Percentiles rank a stretch among this genome's conserved stretches.
Conservation (phyloP, 2,329 filamentous ascomycete species). For the Claviceps sp. region DNA sequence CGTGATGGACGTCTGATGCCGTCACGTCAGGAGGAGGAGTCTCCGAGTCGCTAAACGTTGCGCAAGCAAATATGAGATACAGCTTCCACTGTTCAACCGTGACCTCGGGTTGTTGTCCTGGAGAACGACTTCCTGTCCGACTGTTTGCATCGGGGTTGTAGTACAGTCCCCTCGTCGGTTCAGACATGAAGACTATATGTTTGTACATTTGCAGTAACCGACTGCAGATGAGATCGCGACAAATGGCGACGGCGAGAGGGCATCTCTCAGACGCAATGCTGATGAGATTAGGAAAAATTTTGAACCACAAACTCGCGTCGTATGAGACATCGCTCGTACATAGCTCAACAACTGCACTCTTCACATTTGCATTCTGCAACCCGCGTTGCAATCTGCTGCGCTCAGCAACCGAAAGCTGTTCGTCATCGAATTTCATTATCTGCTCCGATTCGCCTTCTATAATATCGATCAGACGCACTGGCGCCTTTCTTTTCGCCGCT, state of each 20-base stretch:
- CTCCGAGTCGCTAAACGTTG: conserved; percentile 77
- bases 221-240: conserved; percentile 83
- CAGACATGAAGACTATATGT: conserved; percentile 64
- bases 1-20: conserved; percentile 53
- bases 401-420: conserved; percentile 82
- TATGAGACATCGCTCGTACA: conserved; percentile 93
- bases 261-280: conserved; percentile 83
- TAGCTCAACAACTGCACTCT: conserved; percentile 80
- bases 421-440: conserved; percentile 85
- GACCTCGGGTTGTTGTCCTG: conserved; percentile 66
- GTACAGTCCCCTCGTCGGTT: conserved; percentile 52
- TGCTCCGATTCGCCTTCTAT: conserved; percentile 79
- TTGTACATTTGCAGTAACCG: conserved; percentile 88
- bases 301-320: conserved; percentile 92
- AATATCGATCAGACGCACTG: conserved; percentile 71
- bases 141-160: conserved; percentile 47
- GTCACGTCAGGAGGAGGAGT: conserved; percentile 25
- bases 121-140: conserved; percentile 38
- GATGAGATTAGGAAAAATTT: conserved; percentile 91
- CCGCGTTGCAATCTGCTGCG: conserved; percentile 83
- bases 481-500: conserved; percentile 43
- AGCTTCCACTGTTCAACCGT: conserved; percentile 96
- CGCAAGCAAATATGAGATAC: conserved; percentile 93
- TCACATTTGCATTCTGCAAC: conserved; percentile 68
- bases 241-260: conserved; percentile 79